Evolutionary conservation across 2,329 filamentous ascomycete species (phyloP).

Genomic region (Hypoxylon sp.): DNA sequence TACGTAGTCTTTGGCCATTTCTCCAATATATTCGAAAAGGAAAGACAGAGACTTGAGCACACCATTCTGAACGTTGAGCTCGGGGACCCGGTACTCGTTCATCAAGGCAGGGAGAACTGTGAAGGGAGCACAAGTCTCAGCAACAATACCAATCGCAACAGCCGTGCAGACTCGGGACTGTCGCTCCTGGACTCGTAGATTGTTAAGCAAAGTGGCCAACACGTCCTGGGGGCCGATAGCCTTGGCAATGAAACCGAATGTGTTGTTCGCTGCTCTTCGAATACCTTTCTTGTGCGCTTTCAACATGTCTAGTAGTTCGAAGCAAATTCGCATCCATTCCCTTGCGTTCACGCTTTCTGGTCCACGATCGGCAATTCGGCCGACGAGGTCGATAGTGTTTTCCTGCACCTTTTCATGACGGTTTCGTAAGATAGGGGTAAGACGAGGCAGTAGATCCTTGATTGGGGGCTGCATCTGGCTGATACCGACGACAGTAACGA

Average conservation of each 20-base stretch:
- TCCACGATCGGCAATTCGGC: slow-evolving; percentile 96
- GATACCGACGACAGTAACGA: slow-evolving; percentile 98
- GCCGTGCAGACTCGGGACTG: slow-evolving; percentile 99
- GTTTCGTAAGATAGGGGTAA: slow-evolving; percentile 98
- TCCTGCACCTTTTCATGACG: slow-evolving; percentile 99
- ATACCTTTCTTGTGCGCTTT: slow-evolving; percentile 99
- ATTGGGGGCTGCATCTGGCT: slow-evolving; percentile 98
- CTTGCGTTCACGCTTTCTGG: slow-evolving; percentile 96
- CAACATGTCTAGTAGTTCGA: slow-evolving; percentile 98
- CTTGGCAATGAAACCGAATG: slow-evolving; percentile 99
- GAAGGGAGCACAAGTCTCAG: slow-evolving; percentile 97
- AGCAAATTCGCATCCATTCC: slow-evolving; percentile 99
- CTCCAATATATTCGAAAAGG: slow-evolving; percentile 98
- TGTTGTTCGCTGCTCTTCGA: slow-evolving; percentile 97
- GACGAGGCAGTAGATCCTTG: slow-evolving; percentile 91
- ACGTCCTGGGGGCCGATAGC: slow-evolving; percentile 99
- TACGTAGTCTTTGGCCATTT: slow-evolving; percentile 99
- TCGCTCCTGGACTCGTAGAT: slow-evolving; percentile 95
- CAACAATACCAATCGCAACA: slow-evolving; percentile 97
- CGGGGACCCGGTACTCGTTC: slow-evolving; percentile 99
- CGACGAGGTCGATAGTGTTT: slow-evolving; percentile 97
- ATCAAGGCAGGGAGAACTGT: slow-evolving; percentile 98
- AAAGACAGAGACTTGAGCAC: slow-evolving; percentile 97
- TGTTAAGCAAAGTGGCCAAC: slow-evolving; percentile 94
- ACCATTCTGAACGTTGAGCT: slow-evolving; percentile 98